These are phyloP conservation scores for Globisporangium splendens DNA, from an alignment of 352 stramenopile genomes.

Conservation along the genomic window DNA sequence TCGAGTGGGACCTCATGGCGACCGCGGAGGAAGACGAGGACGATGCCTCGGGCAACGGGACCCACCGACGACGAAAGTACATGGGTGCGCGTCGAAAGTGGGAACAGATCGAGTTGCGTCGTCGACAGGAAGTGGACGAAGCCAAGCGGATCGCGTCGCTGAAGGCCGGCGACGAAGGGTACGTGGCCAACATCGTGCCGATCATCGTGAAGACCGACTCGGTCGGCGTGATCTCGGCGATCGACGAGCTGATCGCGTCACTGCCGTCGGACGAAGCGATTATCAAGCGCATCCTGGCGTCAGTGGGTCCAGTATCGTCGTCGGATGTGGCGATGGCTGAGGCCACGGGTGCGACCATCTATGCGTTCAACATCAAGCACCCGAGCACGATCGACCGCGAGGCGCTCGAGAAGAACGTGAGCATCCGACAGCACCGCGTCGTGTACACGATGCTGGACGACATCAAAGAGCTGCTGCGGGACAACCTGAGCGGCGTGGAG, in stretches of 20 bases:
- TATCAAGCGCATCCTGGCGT: conserved; percentile 83
- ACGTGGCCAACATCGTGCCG: conserved; percentile 92
- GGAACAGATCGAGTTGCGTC: conserved; percentile 60
- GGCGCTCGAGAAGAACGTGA: conserved; percentile 74
- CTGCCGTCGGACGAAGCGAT: conserved; percentile 63
- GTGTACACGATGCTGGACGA: conserved; percentile 90
- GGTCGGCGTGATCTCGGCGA: conserved; percentile 95
- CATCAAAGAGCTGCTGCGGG: conserved; percentile 73
- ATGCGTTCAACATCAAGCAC: conserved; percentile 88
- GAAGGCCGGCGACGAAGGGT: conserved; percentile 71
- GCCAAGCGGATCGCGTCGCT: conserved; percentile 63
- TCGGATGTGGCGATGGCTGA: conserved; percentile 84
- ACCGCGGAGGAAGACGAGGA: conserved; percentile 49
- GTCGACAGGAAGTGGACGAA: conserved; percentile 63
- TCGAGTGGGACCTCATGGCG: conserved; percentile 76
- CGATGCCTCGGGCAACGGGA: conserved; percentile 5
- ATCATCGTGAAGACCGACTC: conserved; percentile 98
- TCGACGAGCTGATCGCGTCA: conserved; percentile 76
- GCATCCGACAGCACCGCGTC: conserved; percentile 70
- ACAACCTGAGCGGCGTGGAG: conserved; percentile 61
- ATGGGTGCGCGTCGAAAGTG: conserved; percentile 55
- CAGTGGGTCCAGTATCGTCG: conserved; percentile 75
- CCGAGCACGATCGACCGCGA: conserved; percentile 70
- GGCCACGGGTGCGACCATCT: conserved; percentile 78
- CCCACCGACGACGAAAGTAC: conserved; percentile 45